Percentiles rank a stretch among this genome's conserved stretches.
Conservation (phyloP, 2,329 filamentous ascomycete species). For the Madurella mycetomatis region DNA sequence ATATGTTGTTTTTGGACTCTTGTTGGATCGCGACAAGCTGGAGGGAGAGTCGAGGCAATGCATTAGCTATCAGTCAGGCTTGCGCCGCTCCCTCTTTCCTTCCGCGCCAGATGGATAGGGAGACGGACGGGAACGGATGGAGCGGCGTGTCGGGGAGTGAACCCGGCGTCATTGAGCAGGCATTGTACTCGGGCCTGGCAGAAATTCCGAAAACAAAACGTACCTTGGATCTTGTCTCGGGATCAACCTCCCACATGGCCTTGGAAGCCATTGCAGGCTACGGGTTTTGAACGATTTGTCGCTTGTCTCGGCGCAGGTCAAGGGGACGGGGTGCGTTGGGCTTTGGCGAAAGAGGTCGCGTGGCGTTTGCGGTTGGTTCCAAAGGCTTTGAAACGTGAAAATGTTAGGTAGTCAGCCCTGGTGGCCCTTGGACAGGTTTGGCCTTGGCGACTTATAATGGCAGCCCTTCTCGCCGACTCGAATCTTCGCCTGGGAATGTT, state of each 20-base stretch:
- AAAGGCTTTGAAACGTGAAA: background rate
- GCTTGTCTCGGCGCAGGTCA: background rate
- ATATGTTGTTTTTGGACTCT: constrained; percentile 79
- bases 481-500: background rate
- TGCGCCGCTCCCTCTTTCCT: too few relatives aligned
- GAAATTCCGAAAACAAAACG: background rate
- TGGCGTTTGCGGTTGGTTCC: constrained; percentile 4
- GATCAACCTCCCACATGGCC: constrained; percentile 97
- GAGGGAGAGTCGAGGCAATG: constrained; percentile 10
- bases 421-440: background rate
- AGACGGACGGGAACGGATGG: constrained; percentile 1
- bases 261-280: constrained; percentile 57
- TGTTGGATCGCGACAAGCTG: constrained; percentile 91
- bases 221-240: constrained; percentile 93
- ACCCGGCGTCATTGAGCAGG: too few relatives aligned
- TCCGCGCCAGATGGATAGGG: background rate
- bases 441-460: background rate
- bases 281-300: background rate
- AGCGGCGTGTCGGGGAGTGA: too few relatives aligned
- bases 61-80: background rate
- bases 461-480: background rate
- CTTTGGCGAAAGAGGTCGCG: background rate
- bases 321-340: background rate
- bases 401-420: background rate
- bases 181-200: background rate